Base-by-base conservation (phyloP, 441 rosid genomes). In the Jatropha podagrica region DNA sequence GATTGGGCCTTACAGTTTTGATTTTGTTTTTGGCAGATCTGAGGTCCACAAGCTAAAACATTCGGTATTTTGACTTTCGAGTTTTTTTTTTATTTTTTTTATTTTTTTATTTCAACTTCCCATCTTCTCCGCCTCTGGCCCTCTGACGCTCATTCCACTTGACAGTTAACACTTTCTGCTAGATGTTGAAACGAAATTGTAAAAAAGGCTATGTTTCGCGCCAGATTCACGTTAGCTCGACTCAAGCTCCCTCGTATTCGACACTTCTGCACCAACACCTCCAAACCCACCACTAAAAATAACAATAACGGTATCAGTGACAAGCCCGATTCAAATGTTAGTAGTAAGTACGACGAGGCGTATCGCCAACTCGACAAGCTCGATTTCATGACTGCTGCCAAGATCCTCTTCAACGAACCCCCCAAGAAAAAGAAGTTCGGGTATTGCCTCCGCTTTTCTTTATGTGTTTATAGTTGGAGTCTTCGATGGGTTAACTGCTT, bases 381-480 rank as follows among this genome's bases (percentile, higher is more conserved):
- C 52, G 93, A 92, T 74, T 91, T 92, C 88, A 77, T 63, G 74
- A 86, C 90, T 8, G 93, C 98, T 44, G 81, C 93, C 48, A 85
- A 88, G 83, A 90, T 95, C 58, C 82, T 91, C 75, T 90, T 91
- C 87, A 80, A 86, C 68, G 81, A 74, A 18, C 85, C 88, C 37
- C 85, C 92, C 5, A 89, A 84, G 78, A 84, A 84, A 74, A 86
- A 82, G 77, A 85, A 90, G 69, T 89, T 91, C 70, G 97, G 97
- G 97, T 95, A 89, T 59, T 70, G 74, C 71, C 14, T 1, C 27
- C 37, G 27, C 42, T 52, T 59, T 12, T 60, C 20, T 64, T 41
- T 55, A 40, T 12, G 74, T 26, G 54, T 67, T 73, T 27, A 48
- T 46, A 40, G 41, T n/a, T 12, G 32, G 17, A 40, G 18, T n/a